Conservation (phyloP, 148 eudicot genomes). For the Talinum fruticosum region DNA sequence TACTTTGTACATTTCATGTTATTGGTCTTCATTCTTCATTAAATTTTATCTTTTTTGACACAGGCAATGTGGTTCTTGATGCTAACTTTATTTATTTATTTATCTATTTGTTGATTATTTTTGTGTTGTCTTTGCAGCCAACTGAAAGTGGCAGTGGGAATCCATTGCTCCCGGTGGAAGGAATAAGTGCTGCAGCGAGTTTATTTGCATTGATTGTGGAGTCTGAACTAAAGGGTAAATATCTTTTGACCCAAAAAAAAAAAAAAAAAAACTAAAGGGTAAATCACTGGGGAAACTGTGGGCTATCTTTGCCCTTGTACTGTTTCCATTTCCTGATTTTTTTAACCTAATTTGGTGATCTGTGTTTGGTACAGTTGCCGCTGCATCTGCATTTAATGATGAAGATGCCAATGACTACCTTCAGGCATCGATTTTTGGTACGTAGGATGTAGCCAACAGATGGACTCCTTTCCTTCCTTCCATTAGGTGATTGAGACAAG, state of each 20-base stretch:
- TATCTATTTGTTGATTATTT: neutral
- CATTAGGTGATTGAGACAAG: neutral
- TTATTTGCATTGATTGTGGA: slow-evolving; percentile 81
- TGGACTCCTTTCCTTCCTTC: slow-evolving; percentile 9
- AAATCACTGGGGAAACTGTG: slow-evolving; percentile 13
- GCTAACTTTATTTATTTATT: neutral
- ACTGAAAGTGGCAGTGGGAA: slow-evolving; percentile 43
- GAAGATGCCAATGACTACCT: slow-evolving; percentile 68
- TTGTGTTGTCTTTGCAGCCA: slow-evolving; percentile 41
- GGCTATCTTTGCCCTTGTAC: slow-evolving; percentile 4
- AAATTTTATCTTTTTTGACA: neutral
- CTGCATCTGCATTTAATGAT: slow-evolving; percentile 71
- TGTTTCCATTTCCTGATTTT: neutral
- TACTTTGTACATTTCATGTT: neutral
- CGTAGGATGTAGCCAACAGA: slow-evolving; percentile 12
- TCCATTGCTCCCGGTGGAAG: slow-evolving; percentile 63
- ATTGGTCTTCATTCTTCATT: neutral
- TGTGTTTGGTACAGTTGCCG: slow-evolving; percentile 51
- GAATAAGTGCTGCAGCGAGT: slow-evolving; percentile 71
- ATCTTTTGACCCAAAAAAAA: too few species aligned
- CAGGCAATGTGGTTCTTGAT: slow-evolving; percentile 1
- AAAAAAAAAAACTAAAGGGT: slow-evolving; percentile 90
- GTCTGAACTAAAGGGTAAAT: slow-evolving; percentile 77
- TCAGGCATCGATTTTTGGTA: slow-evolving; percentile 87
- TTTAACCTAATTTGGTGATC: slow-evolving; percentile 8